Evolutionary conservation across 371 early-diverging fungal species (phyloP).

Genomic region (Mortierella sp.): DNA sequence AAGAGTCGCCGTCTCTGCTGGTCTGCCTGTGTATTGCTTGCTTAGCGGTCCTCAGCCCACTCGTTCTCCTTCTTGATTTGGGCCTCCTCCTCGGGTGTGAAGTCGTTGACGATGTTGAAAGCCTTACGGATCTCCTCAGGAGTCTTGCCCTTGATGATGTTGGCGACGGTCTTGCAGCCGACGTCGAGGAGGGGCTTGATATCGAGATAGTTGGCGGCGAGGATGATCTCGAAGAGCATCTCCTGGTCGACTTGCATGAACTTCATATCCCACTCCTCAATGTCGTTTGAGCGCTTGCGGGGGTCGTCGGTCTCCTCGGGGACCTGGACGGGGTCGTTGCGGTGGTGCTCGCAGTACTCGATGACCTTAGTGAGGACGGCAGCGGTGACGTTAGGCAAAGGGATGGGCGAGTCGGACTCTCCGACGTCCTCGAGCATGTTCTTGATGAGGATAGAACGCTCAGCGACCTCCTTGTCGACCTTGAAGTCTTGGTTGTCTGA

Average conservation of each 20-base stretch:
- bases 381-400: slow-evolving; percentile 82
- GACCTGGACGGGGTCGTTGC: slow-evolving; percentile 70
- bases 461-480: slow-evolving; percentile 88
- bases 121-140: slow-evolving; percentile 95
- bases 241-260: slow-evolving; percentile 88
- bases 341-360: slow-evolving; percentile 87
- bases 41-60: slow-evolving; percentile 90
- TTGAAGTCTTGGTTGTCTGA: slow-evolving; percentile 83
- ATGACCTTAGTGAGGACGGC: slow-evolving; percentile 84
- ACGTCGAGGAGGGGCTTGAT: slow-evolving; percentile 96
- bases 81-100: slow-evolving; percentile 96
- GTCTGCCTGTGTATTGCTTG: background rate
- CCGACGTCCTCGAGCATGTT: slow-evolving; percentile 95
- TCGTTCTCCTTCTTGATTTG: slow-evolving; percentile 93
- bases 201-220: slow-evolving; percentile 97
- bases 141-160: slow-evolving; percentile 96
- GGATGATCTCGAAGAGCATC: slow-evolving; percentile 81
- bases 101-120: slow-evolving; percentile 96
- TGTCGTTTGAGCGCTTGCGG: slow-evolving; percentile 77
- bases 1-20: background rate
- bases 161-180: slow-evolving; percentile 98
- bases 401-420: slow-evolving; percentile 81
- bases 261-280: slow-evolving; percentile 88
- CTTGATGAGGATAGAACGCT: slow-evolving; percentile 92
- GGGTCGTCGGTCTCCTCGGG: slow-evolving; percentile 68